Percentiles rank a stretch among this genome's conserved stretches.
Conservation (phyloP, 2,329 filamentous ascomycete species). For the Teratosphaeria epicoccoides region DNA sequence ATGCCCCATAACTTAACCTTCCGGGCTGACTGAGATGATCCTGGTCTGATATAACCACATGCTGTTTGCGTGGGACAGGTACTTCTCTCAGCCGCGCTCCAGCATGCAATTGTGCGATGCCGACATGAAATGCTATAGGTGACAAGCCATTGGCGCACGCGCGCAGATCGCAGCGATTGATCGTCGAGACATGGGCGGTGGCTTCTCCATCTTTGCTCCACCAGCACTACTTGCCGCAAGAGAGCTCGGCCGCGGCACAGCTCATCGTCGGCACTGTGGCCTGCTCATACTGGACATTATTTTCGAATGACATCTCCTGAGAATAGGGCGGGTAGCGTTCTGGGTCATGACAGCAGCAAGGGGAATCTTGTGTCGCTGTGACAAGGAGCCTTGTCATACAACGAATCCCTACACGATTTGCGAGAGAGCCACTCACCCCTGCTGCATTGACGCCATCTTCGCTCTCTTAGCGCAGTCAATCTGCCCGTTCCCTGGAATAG, state of each 20-base stretch:
- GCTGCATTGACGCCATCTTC: not conserved
- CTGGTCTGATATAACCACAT: not conserved
- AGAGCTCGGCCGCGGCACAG: not conserved
- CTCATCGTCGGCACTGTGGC: too few relatives aligned
- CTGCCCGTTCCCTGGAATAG: not conserved
- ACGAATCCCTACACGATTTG: not conserved
- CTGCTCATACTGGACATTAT: too few relatives aligned
- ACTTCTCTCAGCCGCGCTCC: not conserved
- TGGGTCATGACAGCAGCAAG: slow-evolving; percentile 7
- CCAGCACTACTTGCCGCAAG: not conserved
- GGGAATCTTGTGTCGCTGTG: slow-evolving; percentile 2
- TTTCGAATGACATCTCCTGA: too few relatives aligned
- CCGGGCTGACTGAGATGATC: not conserved
- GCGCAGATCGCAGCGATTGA: not conserved
- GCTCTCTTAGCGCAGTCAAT: not conserved
- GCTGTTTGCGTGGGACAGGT: not conserved
- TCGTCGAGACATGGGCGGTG: not conserved
- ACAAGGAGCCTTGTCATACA: not conserved
- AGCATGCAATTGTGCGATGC: not conserved
- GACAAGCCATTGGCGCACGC: not conserved
- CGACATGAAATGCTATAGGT: not conserved
- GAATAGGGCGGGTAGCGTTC: too few relatives aligned
- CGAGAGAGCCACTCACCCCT: not conserved
- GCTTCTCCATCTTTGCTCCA: not conserved
- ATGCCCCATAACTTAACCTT: not conserved